phyloP scores from a whole-genome alignment of 1,284 basidiomycete species.

The Papiliotrema nemorosa region DNA sequence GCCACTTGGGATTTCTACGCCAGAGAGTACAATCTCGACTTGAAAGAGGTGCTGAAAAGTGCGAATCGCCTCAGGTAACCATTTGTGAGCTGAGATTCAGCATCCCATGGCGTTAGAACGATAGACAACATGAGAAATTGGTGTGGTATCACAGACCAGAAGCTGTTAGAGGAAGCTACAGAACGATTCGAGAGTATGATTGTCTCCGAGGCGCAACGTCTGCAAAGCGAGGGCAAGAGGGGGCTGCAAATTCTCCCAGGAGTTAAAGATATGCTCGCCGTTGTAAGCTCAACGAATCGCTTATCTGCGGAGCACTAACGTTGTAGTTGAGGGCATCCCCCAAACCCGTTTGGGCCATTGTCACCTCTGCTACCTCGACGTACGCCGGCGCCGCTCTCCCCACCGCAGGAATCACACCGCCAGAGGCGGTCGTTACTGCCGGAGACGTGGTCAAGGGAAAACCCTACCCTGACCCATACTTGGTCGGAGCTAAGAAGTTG shows the following conservation, averaged over 20 bases:
- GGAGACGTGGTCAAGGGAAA: constrained; percentile 71
- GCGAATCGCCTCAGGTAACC: constrained; percentile 8
- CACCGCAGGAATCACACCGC: constrained; percentile 59
- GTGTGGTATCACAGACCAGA: constrained; percentile 61
- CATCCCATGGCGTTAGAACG: constrained; percentile 68
- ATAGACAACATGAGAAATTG: constrained; percentile 67
- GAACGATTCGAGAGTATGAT: constrained; percentile 47
- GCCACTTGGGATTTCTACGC: constrained; percentile 46
- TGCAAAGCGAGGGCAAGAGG: constrained; percentile 39
- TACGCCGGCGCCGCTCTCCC: constrained; percentile 64
- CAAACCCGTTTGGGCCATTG: constrained; percentile 72
- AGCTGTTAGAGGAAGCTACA: constrained; percentile 49
- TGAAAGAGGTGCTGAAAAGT: constrained; percentile 46
- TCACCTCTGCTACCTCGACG: constrained; percentile 72
- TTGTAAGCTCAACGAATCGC: constrained; percentile 21
- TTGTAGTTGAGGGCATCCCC: constrained; percentile 44
- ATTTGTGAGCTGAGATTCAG: constrained; percentile 47
- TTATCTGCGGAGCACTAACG: neutral
- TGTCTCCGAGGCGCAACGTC: constrained; percentile 36
- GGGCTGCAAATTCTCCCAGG: constrained; percentile 47
- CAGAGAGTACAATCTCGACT: constrained; percentile 40
- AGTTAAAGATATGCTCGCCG: constrained; percentile 33
- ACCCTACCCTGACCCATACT: constrained; percentile 75
- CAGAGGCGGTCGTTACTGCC: constrained; percentile 63
- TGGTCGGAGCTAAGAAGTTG: constrained; percentile 44